Percentiles rank a stretch among this genome's conserved stretches.
phyloP scores from a whole-genome alignment of 257 asterid genomes.

The Solanum dulcamara region DNA sequence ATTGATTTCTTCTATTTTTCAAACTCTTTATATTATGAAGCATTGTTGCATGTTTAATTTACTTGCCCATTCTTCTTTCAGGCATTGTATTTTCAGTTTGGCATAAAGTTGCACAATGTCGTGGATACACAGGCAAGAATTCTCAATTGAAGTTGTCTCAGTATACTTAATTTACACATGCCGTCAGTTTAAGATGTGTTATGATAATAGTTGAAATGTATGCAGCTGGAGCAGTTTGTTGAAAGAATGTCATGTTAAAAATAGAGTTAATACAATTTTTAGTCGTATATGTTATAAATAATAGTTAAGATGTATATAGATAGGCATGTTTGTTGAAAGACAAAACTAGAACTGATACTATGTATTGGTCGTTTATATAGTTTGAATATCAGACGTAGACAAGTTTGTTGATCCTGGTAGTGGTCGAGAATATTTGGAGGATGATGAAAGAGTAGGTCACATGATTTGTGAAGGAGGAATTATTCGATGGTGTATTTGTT shows the following conservation, averaged over 20 bases:
- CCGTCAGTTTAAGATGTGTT: background rate
- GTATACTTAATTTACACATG: background rate
- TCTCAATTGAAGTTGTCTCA: background rate
- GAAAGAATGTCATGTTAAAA: background rate
- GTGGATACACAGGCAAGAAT: constrained; percentile 85
- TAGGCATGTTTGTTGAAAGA: background rate
- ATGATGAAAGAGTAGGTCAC: background rate
- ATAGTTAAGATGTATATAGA: background rate
- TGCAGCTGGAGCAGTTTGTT: background rate
- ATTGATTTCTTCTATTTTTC: constrained; percentile 17
- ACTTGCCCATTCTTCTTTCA: constrained; percentile 25
- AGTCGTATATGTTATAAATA: background rate
- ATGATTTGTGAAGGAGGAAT: background rate
- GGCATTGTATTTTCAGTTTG: constrained; percentile 93
- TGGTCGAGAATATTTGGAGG: background rate
- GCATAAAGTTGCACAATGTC: constrained; percentile 81
- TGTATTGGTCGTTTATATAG: background rate
- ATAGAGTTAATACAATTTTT: background rate
- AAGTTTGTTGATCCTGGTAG: background rate
- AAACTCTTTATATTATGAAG: constrained; percentile 6
- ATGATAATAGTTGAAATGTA: background rate
- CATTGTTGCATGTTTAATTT: constrained; percentile 6
- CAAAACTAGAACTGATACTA: background rate
- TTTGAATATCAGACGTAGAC: background rate
- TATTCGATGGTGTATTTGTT: background rate